A percentile compares a stretch with the other conserved stretches of the same genome.
phyloP scores from a whole-genome alignment of 352 stramenopile genomes.

The Pythium apleroticum region DNA sequence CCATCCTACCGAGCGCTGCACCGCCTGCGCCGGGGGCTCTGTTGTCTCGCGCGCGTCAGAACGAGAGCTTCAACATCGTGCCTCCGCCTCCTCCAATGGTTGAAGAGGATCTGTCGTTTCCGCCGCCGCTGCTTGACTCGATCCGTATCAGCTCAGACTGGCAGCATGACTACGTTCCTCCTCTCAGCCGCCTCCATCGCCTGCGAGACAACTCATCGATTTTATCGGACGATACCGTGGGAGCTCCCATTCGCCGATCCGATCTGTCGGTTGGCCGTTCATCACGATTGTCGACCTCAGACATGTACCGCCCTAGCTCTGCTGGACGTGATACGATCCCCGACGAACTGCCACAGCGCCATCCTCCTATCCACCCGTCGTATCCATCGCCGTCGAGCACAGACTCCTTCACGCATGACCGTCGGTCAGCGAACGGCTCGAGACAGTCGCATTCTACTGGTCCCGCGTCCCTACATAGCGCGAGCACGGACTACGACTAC shows the following conservation, averaged over 20 bases:
- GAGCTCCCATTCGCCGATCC: slow-evolving; percentile 33
- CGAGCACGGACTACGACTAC: slow-evolving; percentile 10
- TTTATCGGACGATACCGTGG: slow-evolving; percentile 29
- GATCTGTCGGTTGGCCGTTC: slow-evolving; percentile 28
- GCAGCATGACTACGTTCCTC: slow-evolving; percentile 31
- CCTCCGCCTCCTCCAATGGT: not conserved
- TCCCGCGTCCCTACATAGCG: not conserved
- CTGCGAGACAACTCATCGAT: slow-evolving; percentile 23
- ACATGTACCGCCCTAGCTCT: slow-evolving; percentile 4
- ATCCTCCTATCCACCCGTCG: not conserved
- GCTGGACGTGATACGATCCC: slow-evolving; percentile 6
- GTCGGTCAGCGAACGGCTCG: slow-evolving; percentile 2
- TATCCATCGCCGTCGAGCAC: slow-evolving; percentile 21
- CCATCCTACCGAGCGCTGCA: slow-evolving; percentile 3
- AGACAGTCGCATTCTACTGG: not conserved
- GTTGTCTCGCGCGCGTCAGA: slow-evolving; percentile 16
- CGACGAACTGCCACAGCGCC: slow-evolving; percentile 8
- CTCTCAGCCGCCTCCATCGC: slow-evolving; percentile 26
- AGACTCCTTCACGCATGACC: slow-evolving; percentile 18
- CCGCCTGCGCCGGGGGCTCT: slow-evolving; percentile 11
- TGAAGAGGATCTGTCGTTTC: slow-evolving; percentile 13
- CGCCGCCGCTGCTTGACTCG: slow-evolving; percentile 26
- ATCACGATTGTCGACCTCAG: slow-evolving; percentile 14
- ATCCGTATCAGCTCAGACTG: slow-evolving; percentile 48
- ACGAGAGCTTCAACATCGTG: not conserved